phyloP scores from a whole-genome alignment of 352 stramenopile genomes.

The Aphanomyces astaci region DNA sequence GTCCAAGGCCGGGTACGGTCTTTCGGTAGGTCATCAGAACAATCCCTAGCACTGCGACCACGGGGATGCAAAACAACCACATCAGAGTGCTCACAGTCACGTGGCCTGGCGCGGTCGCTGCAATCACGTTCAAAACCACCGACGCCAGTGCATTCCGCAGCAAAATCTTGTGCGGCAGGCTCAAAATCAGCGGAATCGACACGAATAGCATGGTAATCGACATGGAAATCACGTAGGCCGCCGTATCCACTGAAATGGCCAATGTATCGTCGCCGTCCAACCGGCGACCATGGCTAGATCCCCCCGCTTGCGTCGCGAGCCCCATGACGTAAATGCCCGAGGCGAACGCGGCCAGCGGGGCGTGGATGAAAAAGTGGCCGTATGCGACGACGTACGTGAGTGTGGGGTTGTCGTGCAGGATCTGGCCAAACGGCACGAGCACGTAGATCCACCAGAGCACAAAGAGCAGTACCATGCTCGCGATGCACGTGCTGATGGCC shows the following conservation, averaged over 20 bases:
- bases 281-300: not conserved
- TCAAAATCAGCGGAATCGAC: not conserved
- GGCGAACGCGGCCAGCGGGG: conserved; percentile 7
- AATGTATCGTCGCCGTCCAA: not conserved
- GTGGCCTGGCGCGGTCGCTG: no score
- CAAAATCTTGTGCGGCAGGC: not conserved
- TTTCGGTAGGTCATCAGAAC: not conserved
- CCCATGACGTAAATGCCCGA: conserved; percentile 14
- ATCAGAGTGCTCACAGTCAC: not conserved
- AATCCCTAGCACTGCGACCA: not conserved
- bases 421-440: conserved; percentile 15
- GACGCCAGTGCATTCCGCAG: not conserved
- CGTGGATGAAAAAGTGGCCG: conserved; percentile 19
- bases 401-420: not conserved
- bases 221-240: not conserved
- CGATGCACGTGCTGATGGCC: not conserved
- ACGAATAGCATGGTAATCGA: not conserved
- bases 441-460: conserved; percentile 22
- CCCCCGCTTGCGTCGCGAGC: not conserved
- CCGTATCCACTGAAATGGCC: not conserved
- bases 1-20: not conserved
- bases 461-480: conserved; percentile 5
- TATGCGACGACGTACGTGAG: not conserved
- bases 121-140: not conserved
- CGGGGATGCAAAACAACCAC: not conserved